Evolutionary conservation across 2,329 filamentous ascomycete genomes (phyloP).

Genomic region (Byssochlamys sp.): DNA sequence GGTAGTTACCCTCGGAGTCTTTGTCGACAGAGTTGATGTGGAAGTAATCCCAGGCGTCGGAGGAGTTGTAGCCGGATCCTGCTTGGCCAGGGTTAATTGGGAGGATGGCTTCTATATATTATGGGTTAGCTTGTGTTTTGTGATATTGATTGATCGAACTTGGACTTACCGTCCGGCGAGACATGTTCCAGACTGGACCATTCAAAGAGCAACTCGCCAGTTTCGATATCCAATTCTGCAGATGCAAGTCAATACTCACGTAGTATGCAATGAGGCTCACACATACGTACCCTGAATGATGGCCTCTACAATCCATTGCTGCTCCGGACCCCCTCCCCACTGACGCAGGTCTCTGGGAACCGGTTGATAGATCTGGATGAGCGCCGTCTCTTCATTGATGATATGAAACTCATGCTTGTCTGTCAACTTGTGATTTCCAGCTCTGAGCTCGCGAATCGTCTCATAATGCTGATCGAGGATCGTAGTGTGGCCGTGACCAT

Average conservation of each 20-base stretch:
- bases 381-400: slow-evolving; percentile 43
- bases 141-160: slow-evolving; percentile 1
- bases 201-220: slow-evolving; percentile 48
- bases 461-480: slow-evolving; percentile 48
- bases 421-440: slow-evolving; percentile 38
- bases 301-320: slow-evolving; percentile 49
- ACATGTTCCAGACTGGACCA: slow-evolving; percentile 51
- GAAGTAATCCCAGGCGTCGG: slow-evolving; percentile 43
- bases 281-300: slow-evolving; percentile 42
- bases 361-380: slow-evolving; percentile 48
- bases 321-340: slow-evolving; percentile 39
- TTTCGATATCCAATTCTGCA: slow-evolving; percentile 40
- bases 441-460: slow-evolving; percentile 44
- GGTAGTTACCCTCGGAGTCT: slow-evolving; percentile 34
- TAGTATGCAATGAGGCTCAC: too few relatives aligned
- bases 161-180: slow-evolving; percentile 38
- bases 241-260: background rate
- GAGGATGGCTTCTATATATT: slow-evolving; percentile 34
- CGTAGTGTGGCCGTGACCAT: slow-evolving; percentile 46
- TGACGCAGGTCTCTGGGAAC: slow-evolving; percentile 36
- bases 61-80: slow-evolving; percentile 27
- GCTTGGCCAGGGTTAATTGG: slow-evolving; percentile 40
- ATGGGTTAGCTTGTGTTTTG: background rate
- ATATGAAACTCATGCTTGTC: slow-evolving; percentile 50
- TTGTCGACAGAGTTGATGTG: slow-evolving; percentile 41